These are phyloP conservation scores for Alternaria arborescens DNA, from an alignment of 2,329 filamentous ascomycete species.

Conservation along the genomic window DNA sequence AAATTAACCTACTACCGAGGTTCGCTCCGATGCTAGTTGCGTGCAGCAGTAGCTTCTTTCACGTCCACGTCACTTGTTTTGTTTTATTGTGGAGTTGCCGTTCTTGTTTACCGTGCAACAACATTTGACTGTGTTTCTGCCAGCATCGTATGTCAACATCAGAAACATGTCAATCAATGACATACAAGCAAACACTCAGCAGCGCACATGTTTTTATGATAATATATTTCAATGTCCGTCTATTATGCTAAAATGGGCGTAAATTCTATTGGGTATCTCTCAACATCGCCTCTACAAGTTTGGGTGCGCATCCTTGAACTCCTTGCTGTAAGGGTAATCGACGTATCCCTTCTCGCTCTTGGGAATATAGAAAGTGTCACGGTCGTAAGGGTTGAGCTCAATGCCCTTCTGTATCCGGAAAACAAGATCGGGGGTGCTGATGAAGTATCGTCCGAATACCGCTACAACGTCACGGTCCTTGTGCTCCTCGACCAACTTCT, in stretches of 20 bases:
- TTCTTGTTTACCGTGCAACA: background rate
- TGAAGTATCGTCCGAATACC: constrained; percentile 60
- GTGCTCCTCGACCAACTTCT: constrained; percentile 52
- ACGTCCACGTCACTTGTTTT: background rate
- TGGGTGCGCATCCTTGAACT: constrained; percentile 22
- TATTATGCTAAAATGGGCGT: background rate
- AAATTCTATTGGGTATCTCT: constrained; percentile 1
- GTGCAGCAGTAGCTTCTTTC: background rate
- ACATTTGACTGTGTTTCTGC: background rate
- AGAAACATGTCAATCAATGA: background rate
- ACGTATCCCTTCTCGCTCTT: constrained; percentile 51
- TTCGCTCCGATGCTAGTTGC: background rate
- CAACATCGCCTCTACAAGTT: background rate
- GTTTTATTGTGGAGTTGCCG: background rate
- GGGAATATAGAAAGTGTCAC: constrained; percentile 56
- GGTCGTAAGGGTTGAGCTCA: constrained; percentile 56
- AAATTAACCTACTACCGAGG: constrained; percentile 12
- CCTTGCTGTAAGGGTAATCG: constrained; percentile 48
- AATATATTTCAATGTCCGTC: background rate
- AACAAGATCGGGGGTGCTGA: constrained; percentile 60
- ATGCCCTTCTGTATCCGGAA: constrained; percentile 57
- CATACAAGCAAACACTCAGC: background rate
- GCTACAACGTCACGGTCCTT: constrained; percentile 55
- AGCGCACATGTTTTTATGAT: background rate
- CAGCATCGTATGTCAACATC: background rate